Conservation (phyloP, 495 filamentous ascomycete species). For the Neurospora sp. region DNA sequence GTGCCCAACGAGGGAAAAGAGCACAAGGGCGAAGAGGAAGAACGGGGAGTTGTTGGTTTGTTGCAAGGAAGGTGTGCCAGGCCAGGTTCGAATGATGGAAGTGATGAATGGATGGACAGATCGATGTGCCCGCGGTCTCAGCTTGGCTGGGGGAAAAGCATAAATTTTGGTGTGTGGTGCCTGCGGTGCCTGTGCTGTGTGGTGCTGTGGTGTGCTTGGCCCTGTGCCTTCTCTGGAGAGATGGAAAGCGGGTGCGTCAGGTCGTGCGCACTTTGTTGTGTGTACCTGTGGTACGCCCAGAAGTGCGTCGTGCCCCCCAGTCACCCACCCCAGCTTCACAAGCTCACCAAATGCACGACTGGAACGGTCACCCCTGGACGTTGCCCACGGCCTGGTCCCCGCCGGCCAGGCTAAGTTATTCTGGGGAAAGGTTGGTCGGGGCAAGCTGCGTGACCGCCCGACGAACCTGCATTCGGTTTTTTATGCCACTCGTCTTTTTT, state of each 20-base stretch:
- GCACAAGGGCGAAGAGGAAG: not conserved
- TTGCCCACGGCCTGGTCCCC: not conserved
- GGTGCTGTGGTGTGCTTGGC: not conserved
- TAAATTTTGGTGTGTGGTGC: not conserved
- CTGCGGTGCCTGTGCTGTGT: not conserved
- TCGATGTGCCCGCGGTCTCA: not conserved
- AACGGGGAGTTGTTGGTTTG: not conserved
- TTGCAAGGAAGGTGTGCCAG: not conserved
- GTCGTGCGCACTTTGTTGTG: not conserved
- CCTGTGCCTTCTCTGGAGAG: not conserved
- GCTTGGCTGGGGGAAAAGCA: not conserved
- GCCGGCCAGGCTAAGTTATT: not conserved
- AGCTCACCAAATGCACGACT: not conserved
- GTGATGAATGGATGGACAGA: not conserved
- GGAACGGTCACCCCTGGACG: not conserved
- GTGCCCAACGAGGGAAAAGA: not conserved
- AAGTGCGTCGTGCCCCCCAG: not conserved
- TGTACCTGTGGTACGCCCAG: no score
- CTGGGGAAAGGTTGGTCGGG: not conserved
- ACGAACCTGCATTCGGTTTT: not conserved
- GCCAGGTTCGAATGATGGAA: not conserved
- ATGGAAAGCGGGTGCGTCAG: not conserved
- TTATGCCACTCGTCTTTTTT: not conserved
- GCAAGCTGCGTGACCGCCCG: not conserved
- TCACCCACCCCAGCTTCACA: not conserved